Evolutionary conservation across 1,139 yeast species (phyloP).

Genomic region (Schizosaccharomyces versatilis): DNA sequence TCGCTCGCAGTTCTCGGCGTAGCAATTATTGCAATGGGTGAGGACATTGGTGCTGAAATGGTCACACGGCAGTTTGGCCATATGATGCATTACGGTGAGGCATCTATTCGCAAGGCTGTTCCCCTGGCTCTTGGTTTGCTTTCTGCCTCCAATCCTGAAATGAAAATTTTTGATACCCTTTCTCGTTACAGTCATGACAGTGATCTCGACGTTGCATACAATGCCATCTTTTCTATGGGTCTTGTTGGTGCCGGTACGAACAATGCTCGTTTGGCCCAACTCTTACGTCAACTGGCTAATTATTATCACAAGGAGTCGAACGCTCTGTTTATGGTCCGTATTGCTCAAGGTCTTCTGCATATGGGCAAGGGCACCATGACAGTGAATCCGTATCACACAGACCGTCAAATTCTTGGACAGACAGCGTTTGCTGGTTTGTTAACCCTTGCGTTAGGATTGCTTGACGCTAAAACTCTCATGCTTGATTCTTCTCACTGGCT

Average conservation of each 20-base stretch:
- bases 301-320: constrained; percentile 83
- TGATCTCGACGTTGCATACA: constrained; percentile 82
- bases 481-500: constrained; percentile 46
- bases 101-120: constrained; percentile 77
- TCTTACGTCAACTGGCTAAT: constrained; percentile 79
- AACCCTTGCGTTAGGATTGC: constrained; percentile 62
- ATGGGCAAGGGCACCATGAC: constrained; percentile 90
- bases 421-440: constrained; percentile 77
- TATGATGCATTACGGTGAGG: constrained; percentile 84
- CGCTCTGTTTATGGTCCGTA: constrained; percentile 74
- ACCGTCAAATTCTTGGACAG: constrained; percentile 68
- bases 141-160: constrained; percentile 83
- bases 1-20: constrained; percentile 87
- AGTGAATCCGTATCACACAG: constrained; percentile 71
- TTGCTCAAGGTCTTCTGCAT: constrained; percentile 87
- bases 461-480: constrained; percentile 41
- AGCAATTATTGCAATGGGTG: constrained; percentile 93
- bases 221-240: constrained; percentile 93
- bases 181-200: constrained; percentile 92
- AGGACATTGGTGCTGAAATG: constrained; percentile 95
- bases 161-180: constrained; percentile 89
- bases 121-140: constrained; percentile 95
- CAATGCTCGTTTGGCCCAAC: constrained; percentile 91
- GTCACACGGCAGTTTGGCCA: constrained; percentile 91
- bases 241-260: constrained; percentile 96